phyloP scores from a whole-genome alignment of 306 rosid species.

The Cucurbita pepo region DNA sequence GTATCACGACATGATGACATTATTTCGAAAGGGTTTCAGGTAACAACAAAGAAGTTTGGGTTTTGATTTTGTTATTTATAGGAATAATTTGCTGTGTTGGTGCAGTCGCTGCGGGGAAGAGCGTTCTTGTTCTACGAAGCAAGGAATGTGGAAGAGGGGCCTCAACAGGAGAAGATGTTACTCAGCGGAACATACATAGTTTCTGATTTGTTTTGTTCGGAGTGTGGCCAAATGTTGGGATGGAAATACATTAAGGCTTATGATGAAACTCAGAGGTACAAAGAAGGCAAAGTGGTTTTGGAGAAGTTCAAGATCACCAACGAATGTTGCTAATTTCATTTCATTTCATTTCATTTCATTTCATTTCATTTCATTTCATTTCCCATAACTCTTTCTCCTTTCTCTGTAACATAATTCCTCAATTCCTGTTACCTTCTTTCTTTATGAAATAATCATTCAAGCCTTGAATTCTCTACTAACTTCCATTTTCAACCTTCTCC shows the following conservation, averaged over 20 bases:
- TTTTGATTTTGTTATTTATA: not conserved
- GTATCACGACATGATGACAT: slow-evolving; percentile 53
- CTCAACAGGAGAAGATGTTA: slow-evolving; percentile 27
- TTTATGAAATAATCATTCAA: too few relatives aligned
- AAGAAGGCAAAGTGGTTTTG: slow-evolving; percentile 25
- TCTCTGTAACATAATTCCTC: too few relatives aligned
- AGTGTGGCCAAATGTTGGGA: slow-evolving; percentile 45
- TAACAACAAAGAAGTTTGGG: not conserved
- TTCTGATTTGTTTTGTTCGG: slow-evolving; percentile 39
- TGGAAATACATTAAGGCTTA: slow-evolving; percentile 57
- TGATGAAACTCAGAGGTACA: slow-evolving; percentile 26
- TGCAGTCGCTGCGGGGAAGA: slow-evolving; percentile 47
- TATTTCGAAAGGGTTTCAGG: slow-evolving; percentile 48
- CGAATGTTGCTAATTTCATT: slow-evolving; percentile 14
- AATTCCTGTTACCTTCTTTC: too few relatives aligned
- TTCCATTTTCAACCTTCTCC: too few relatives aligned
- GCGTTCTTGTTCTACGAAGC: slow-evolving; percentile 59
- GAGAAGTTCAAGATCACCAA: slow-evolving; percentile 48
- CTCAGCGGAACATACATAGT: slow-evolving; percentile 51
- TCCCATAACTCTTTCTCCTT: too few relatives aligned
- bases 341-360: too few relatives aligned
- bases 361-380: too few relatives aligned
- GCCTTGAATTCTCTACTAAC: too few relatives aligned
- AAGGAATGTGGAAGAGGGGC: slow-evolving; percentile 35
- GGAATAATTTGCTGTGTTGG: not conserved